These are phyloP conservation scores for Flammula alnicola DNA, from an alignment of 1,284 basidiomycete genomes.

Conservation along the genomic window DNA sequence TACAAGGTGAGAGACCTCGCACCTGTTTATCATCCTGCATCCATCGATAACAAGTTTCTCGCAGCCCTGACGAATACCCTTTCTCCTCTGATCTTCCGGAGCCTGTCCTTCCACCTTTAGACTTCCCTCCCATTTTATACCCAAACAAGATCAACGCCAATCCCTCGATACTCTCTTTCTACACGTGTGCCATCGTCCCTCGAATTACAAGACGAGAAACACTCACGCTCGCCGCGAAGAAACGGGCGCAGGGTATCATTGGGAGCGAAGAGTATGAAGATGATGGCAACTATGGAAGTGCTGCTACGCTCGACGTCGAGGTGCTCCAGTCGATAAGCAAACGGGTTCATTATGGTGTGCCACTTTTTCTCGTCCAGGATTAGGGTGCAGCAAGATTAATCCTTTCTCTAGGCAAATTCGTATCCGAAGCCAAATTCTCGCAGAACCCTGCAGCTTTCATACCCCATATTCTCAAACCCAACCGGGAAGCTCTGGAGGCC, in stretches of 20 bases:
- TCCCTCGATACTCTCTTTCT: slow-evolving; percentile 87
- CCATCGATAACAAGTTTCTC: slow-evolving; percentile 14
- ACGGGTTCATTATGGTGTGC: slow-evolving; percentile 94
- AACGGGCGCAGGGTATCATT: slow-evolving; percentile 66
- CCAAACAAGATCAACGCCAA: slow-evolving; percentile 91
- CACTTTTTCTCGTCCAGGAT: neutral
- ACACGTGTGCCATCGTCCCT: slow-evolving; percentile 81
- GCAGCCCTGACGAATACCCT: slow-evolving; percentile 95
- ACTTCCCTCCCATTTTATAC: slow-evolving; percentile 80
- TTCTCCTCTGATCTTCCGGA: slow-evolving; percentile 87
- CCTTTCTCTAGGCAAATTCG: slow-evolving; percentile 85
- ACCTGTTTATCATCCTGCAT: slow-evolving; percentile 2
- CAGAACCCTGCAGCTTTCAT: slow-evolving; percentile 87
- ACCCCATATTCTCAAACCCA: slow-evolving; percentile 83
- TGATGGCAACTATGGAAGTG: slow-evolving; percentile 97
- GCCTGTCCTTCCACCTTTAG: slow-evolving; percentile 81
- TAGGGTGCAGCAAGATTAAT: slow-evolving; percentile 4
- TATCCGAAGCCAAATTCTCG: slow-evolving; percentile 95
- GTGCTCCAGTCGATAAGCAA: slow-evolving; percentile 93
- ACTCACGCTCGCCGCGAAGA: slow-evolving; percentile 58
- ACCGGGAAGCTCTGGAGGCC: slow-evolving; percentile 76
- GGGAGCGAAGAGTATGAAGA: slow-evolving; percentile 77
- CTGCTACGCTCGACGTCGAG: slow-evolving; percentile 94
- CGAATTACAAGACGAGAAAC: slow-evolving; percentile 79
- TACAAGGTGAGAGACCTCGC: slow-evolving; percentile 65